phyloP scores from a whole-genome alignment of 2,329 filamentous ascomycete genomes.

The Sphaerulina musiva region DNA sequence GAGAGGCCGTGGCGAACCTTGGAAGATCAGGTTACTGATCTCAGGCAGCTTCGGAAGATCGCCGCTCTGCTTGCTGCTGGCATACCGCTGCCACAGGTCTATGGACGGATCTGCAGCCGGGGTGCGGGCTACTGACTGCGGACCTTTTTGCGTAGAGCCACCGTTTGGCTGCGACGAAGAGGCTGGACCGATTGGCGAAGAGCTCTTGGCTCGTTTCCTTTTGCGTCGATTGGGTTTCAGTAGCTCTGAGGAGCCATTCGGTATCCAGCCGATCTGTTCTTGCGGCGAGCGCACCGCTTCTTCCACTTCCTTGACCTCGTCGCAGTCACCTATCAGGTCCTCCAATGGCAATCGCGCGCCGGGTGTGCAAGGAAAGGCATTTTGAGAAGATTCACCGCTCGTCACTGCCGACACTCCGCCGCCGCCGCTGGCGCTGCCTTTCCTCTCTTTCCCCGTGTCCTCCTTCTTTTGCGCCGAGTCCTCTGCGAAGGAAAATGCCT shows the following conservation, averaged over 20 bases:
- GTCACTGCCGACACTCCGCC: conserved; percentile 3
- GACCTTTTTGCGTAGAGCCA: conserved; percentile 21
- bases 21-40: conserved; percentile 41
- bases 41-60: conserved; percentile 37
- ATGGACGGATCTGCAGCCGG: conserved; percentile 45
- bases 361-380: conserved; percentile 51
- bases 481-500: conserved; percentile 47
- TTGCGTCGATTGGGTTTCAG: conserved; percentile 38
- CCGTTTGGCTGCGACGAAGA: conserved; percentile 37
- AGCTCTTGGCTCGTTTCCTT: conserved; percentile 43
- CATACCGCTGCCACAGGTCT: conserved; percentile 44
- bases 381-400: conserved; percentile 26
- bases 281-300: conserved; percentile 50
- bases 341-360: conserved; percentile 53
- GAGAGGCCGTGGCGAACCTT: conserved; percentile 42
- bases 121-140: conserved; percentile 25
- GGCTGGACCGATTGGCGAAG: conserved; percentile 38
- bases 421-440: not conserved
- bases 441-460: conserved; percentile 34
- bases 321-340: conserved; percentile 55
- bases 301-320: conserved; percentile 46
- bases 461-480: conserved; percentile 35
- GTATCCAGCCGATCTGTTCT: conserved; percentile 56
- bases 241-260: conserved; percentile 38
- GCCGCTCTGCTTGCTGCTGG: conserved; percentile 33